These are phyloP conservation scores for Pterocarpus macrocarpus DNA, from an alignment of 306 rosid species.

Conservation along the genomic window DNA sequence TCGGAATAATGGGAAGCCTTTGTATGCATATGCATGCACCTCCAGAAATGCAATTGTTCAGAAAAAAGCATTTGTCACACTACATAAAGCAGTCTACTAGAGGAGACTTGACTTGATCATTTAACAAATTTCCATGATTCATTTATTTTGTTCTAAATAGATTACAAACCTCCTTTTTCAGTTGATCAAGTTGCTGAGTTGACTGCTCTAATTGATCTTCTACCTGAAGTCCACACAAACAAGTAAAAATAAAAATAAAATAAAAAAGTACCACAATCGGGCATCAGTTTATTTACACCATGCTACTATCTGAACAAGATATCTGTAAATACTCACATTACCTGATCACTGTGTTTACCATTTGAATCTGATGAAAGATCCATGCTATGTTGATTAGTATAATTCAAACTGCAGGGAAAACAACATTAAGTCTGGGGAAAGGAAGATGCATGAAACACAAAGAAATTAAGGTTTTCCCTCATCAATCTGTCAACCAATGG, in stretches of 20 bases:
- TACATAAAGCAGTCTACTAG: conserved; percentile 22
- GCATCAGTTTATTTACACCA: conserved; percentile 29
- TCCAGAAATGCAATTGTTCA: conserved; percentile 22
- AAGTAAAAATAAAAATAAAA: conserved; percentile 11
- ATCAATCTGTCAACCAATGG: conserved; percentile 37
- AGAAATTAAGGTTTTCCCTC: conserved; percentile 16
- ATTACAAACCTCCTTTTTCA: conserved; percentile 78
- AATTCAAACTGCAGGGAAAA: conserved; percentile 60
- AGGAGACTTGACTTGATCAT: background rate
- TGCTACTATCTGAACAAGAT: conserved; percentile 40
- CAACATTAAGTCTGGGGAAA: conserved; percentile 23
- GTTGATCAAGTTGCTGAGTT: conserved; percentile 61
- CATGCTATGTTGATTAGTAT: conserved; percentile 48
- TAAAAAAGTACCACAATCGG: conserved; percentile 19
- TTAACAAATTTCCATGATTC: conserved; percentile 16
- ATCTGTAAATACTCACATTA: conserved; percentile 46
- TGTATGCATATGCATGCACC: conserved; percentile 19
- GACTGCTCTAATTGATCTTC: conserved; percentile 74
- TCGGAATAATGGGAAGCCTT: conserved; percentile 8
- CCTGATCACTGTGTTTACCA: conserved; percentile 61
- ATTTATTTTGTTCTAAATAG: conserved; percentile 33
- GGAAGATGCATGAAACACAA: conserved; percentile 28
- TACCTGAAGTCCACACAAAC: conserved; percentile 54
- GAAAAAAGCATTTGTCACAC: conserved; percentile 27
- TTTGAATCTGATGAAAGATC: conserved; percentile 67